Conservation (phyloP, 768 basidiomycete species). For the Mycena rebaudengoi region DNA sequence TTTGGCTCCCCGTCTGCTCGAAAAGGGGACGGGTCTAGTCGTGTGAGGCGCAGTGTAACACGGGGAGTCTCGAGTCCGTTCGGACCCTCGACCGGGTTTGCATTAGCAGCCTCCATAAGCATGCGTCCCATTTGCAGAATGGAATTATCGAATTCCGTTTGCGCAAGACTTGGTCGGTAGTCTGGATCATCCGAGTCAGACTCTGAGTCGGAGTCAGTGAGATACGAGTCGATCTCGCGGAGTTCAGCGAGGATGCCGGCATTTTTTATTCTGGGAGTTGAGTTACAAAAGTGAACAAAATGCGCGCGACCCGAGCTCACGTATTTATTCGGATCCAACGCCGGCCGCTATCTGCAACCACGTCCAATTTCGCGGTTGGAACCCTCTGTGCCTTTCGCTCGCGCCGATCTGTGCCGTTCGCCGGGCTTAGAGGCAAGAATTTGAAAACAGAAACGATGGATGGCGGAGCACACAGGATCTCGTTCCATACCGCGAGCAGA, state of each 20-base stretch:
- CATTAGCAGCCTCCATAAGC: slow-evolving; percentile 68
- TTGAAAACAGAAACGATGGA: slow-evolving; percentile 71
- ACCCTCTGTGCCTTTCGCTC: slow-evolving; percentile 15
- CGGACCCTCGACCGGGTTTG: slow-evolving; percentile 59
- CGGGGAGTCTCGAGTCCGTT: slow-evolving; percentile 45
- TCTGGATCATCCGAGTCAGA: slow-evolving; percentile 53
- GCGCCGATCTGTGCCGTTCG: slow-evolving; percentile 10
- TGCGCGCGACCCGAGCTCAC: slow-evolving; percentile 55
- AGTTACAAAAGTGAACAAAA: background rate
- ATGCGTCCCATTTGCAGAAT: slow-evolving; percentile 73
- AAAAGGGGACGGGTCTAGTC: slow-evolving; percentile 59
- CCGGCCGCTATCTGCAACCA: slow-evolving; percentile 78
- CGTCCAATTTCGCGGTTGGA: slow-evolving; percentile 73
- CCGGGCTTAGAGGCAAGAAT: slow-evolving; percentile 32
- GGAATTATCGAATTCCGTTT: slow-evolving; percentile 74
- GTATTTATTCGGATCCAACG: slow-evolving; percentile 90
- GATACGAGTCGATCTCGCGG: slow-evolving; percentile 84
- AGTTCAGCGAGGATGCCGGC: slow-evolving; percentile 82
- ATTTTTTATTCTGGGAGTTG: slow-evolving; percentile 70
- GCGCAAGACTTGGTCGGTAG: slow-evolving; percentile 51
- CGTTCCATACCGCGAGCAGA: slow-evolving; percentile 83
- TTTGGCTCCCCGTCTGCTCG: slow-evolving; percentile 33
- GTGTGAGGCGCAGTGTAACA: slow-evolving; percentile 73
- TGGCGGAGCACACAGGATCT: slow-evolving; percentile 66
- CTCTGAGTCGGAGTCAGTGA: slow-evolving; percentile 68